Percentiles rank a stretch among this genome's conserved stretches.
Conservation (phyloP, 805 yeast species). For the Candida xyloterini region DNA sequence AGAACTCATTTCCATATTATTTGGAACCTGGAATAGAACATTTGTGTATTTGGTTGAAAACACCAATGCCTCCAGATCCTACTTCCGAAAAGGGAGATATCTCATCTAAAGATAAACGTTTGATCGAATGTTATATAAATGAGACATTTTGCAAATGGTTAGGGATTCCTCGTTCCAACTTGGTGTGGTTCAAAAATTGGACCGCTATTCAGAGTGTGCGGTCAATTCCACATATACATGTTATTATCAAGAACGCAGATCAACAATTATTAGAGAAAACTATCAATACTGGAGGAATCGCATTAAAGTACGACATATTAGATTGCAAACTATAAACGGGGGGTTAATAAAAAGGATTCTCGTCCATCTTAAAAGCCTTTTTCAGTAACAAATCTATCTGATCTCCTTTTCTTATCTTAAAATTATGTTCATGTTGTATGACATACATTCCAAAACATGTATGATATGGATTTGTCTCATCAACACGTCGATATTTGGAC, state of each 20-base stretch:
- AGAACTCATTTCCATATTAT: conserved; percentile 67
- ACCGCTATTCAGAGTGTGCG: conserved; percentile 64
- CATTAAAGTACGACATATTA: conserved; percentile 10
- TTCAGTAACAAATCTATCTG: conserved; percentile 22
- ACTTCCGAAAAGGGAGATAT: conserved; percentile 50
- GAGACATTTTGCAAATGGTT: conserved; percentile 47
- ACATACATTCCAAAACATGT: conserved; percentile 30
- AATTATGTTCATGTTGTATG: conserved; percentile 24
- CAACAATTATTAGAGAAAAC: conserved; percentile 23
- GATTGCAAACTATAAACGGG: conserved; percentile 12
- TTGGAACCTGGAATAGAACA: conserved; percentile 52
- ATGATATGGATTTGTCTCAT: conserved; percentile 24
- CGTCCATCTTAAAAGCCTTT: conserved; percentile 15
- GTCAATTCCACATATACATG: conserved; percentile 68
- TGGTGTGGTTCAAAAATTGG: conserved; percentile 73
- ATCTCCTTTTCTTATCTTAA: conserved; percentile 25
- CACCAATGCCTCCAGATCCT: conserved; percentile 51
- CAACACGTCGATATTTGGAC: conserved; percentile 30
- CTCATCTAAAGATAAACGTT: conserved; percentile 37
- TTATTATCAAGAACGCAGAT: conserved; percentile 45
- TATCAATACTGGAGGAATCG: conserved; percentile 23
- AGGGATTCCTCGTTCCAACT: conserved; percentile 37
- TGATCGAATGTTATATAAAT: conserved; percentile 44
- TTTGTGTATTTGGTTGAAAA: conserved; percentile 66
- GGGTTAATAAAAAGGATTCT: conserved; percentile 18